Evolutionary conservation across 2,329 filamentous ascomycete genomes (phyloP).

Genomic region (Diaporthe citri): DNA sequence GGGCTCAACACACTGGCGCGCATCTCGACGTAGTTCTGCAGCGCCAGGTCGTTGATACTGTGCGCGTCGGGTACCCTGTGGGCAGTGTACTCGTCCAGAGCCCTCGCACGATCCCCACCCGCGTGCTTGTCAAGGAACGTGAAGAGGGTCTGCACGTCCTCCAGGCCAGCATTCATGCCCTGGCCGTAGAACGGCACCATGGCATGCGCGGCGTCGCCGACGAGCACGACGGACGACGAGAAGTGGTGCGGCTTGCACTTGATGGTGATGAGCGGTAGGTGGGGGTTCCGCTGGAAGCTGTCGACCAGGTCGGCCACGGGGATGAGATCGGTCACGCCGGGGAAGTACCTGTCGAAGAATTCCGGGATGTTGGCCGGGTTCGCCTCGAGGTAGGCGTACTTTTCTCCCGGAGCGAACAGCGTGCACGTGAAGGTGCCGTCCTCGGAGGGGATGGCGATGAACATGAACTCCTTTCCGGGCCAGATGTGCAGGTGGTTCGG

Average conservation of each 20-base stretch:
- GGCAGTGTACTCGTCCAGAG: constrained; percentile 81
- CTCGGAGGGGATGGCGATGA: constrained; percentile 90
- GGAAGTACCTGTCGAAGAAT: constrained; percentile 89
- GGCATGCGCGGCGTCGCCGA: constrained; percentile 95
- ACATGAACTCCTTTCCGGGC: constrained; percentile 96
- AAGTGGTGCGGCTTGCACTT: constrained; percentile 93
- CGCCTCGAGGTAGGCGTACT: constrained; percentile 77
- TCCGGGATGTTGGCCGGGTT: constrained; percentile 69
- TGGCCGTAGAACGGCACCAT: constrained; percentile 99
- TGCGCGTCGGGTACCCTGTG: constrained; percentile 83
- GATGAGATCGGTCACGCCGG: constrained; percentile 83
- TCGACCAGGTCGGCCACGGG: constrained; percentile 74
- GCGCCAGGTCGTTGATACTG: constrained; percentile 91
- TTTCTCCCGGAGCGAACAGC: constrained; percentile 82
- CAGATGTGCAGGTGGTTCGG: constrained; percentile 97
- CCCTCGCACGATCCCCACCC: constrained; percentile 67
- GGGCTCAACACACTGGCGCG: constrained; percentile 83
- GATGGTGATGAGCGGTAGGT: constrained; percentile 92
- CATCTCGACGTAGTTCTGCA: constrained; percentile 96
- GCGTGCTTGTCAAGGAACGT: constrained; percentile 80
- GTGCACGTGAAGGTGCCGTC: constrained; percentile 97
- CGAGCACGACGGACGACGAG: constrained; percentile 80
- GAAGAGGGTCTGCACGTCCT: constrained; percentile 93
- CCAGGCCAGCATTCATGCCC: constrained; percentile 96
- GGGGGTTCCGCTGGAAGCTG: constrained; percentile 86